Conservation (phyloP, 2,329 filamentous ascomycete species). For the Keithomyces neogunnii region DNA sequence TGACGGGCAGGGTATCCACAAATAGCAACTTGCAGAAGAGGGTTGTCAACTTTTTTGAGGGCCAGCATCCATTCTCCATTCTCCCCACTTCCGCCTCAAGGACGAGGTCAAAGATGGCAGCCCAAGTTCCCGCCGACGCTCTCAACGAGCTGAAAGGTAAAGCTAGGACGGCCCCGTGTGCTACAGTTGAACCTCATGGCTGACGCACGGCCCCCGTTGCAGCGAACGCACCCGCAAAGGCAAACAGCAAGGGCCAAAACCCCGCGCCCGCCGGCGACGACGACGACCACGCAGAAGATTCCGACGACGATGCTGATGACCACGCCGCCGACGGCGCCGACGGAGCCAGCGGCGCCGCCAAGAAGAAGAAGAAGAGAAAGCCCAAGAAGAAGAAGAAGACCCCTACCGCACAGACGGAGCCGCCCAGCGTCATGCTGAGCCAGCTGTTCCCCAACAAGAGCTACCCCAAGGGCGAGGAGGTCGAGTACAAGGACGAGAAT, state of each 20-base stretch:
- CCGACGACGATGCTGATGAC: conserved; percentile 44
- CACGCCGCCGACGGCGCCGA: conserved; percentile 26
- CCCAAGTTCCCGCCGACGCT: conserved; percentile 33
- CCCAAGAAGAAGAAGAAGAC: conserved; percentile 79
- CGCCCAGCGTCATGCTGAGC: conserved; percentile 63
- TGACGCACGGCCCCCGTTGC: not conserved
- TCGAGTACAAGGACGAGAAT: conserved; percentile 71
- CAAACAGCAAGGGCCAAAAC: conserved; percentile 31
- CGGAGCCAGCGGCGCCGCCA: conserved; percentile 27
- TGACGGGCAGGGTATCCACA: not conserved
- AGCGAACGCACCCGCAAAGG: conserved; percentile 32
- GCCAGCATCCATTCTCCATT: not conserved
- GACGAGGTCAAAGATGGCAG: conserved; percentile 29
- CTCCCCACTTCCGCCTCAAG: conserved; percentile 1
- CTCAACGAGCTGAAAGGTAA: conserved; percentile 35
- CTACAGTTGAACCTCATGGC: not conserved
- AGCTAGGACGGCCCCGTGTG: not conserved
- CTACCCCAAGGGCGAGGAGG: conserved; percentile 70
- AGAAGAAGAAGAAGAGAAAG: conserved; percentile 63
- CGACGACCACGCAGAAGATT: conserved; percentile 38
- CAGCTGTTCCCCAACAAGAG: conserved; percentile 63
- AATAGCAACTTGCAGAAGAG: no score
- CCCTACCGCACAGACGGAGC: conserved; percentile 63
- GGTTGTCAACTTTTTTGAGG: not conserved
- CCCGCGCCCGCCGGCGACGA: conserved; percentile 28